A percentile compares a stretch with the other conserved stretches of the same genome.
Evolutionary conservation across 2,329 filamentous ascomycete species (phyloP).

Genomic region (Boeremia exigua): DNA sequence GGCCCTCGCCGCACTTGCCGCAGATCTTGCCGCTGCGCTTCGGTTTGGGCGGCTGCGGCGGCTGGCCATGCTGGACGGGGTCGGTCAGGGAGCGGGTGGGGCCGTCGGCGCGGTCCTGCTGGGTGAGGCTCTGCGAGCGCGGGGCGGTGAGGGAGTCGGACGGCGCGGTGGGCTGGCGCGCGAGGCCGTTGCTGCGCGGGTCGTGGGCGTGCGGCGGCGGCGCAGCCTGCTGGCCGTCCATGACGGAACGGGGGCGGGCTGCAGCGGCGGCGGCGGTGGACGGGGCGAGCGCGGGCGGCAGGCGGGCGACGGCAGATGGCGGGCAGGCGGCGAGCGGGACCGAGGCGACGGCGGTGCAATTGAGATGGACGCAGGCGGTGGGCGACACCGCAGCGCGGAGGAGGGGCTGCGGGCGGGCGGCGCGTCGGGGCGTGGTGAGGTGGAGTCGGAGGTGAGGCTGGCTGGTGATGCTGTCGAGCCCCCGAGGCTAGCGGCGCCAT

Average conservation of each 20-base stretch:
- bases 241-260: slow-evolving; percentile 42
- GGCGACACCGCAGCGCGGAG: slow-evolving; percentile 9
- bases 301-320: slow-evolving; percentile 2
- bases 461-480: neutral
- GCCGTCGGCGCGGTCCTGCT: slow-evolving; percentile 29
- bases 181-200: slow-evolving; percentile 40
- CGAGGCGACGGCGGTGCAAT: neutral
- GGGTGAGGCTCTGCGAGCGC: slow-evolving; percentile 29
- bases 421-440: neutral
- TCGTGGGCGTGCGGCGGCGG: slow-evolving; percentile 39
- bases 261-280: slow-evolving; percentile 42
- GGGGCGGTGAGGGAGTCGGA: slow-evolving; percentile 27
- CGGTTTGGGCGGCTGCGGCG: slow-evolving; percentile 29
- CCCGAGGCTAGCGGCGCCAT: slow-evolving; percentile 2
- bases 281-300: slow-evolving; percentile 8
- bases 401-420: neutral
- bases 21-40: slow-evolving; percentile 54
- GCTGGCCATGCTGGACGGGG: slow-evolving; percentile 30
- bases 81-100: slow-evolving; percentile 40
- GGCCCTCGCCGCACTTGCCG: slow-evolving; percentile 84
- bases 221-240: slow-evolving; percentile 40
- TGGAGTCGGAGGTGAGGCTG: slow-evolving; percentile 12
- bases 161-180: slow-evolving; percentile 39
- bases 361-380: neutral
- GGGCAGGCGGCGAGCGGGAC: slow-evolving; percentile 23